Evolutionary conservation across 495 filamentous ascomycete genomes (phyloP), one percentile per base, ranked within the genome.

Genomic region (Astrocystis sublimbata): DNA sequence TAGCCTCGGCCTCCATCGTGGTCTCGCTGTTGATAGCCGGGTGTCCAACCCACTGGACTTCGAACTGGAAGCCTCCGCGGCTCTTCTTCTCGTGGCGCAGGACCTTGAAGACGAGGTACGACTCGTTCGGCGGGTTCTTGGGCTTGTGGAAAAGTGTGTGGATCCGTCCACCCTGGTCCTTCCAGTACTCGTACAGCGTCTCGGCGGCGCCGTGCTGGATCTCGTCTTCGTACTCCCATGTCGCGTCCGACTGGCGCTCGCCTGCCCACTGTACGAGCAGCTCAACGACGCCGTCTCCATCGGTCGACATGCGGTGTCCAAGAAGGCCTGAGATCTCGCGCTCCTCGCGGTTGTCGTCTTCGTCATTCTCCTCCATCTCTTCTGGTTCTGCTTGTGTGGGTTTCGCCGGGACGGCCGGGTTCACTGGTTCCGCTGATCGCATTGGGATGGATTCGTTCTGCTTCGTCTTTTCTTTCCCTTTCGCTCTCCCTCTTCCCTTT

Each of bases 1-100:
- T 72, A 15, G 56, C 1, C 57, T 72, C 70, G 21, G 63, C 42
- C 45, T 72, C 70, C 52, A 65, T 51, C 9, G 70, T 59, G 4
- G 70, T 72, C 61, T 72, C 70, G 12, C 65, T 68, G 10, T 51
- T 63, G 31, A 52, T 65, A 1, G 61, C 8, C 13, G 68, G 59
- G 42, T 72, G 70, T 5, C 70, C 70, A 4, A 72, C 70, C 70
- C 70, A 72, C 24, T 72, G 70, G 7, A 72, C 68, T 60, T 70
- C 70, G 46, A 70, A 66, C 47, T 72, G 61, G 57, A 72, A 70
- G n/a, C 70, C 70, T 0, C 70, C 70, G 51, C 65, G 61, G 4
- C 23, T 19, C 8, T 61, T 70, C 59, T 58, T 70, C 30, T 70
- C 57, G 36, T 72, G 70, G 0, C 53, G 28, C 12, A 70, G 61